Evolutionary conservation across 495 filamentous ascomycete species (phyloP), one percentile per base, ranked within the genome.

Genomic region (Immersiella caudata): DNA sequence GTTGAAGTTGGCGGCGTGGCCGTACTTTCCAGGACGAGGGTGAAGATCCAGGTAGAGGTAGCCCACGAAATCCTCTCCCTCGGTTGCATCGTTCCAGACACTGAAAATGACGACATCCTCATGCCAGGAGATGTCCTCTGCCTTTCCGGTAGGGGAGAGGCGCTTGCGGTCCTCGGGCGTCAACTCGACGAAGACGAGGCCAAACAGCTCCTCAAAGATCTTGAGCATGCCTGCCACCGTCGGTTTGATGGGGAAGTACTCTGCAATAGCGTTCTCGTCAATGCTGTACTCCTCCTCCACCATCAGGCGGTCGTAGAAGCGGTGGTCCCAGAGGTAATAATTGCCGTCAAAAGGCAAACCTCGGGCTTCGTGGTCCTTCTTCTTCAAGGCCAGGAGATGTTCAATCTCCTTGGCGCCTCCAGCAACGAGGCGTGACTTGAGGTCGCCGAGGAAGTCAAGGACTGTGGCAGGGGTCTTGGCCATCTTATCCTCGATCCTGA

Each of bases 401-500:
- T 87, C 79, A 60, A 89, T 87, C 78, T 99, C 95, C 75, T 90
- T 87, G 71, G 82, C 76, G 18, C 94, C 95, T 25, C 93, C 94
- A 18, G 90, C 84, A 1, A 88, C 85, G 59, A 99, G 81, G 52
- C 91, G 86, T 12, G 79, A 78, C 65, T 92, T 88, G 70, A 99
- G 81, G 77, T 96, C 94, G 7, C 84, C 87, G 21, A 99, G 78
- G 78, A 99, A 97, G 62, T 87, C 86, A 71, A 93, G 81, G 0
- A 99, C 96, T 0, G 90, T 93, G 79, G 92, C 87, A 0, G 93
- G 88, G 0, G 88, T 90, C 84, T 98, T 97, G 64, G 93, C 93
- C 96, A 99, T 99, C 86, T 97, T 97, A 67, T 95, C 91, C 77
- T 97, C 94, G 55, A 99, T 91, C 35, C 87, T 85, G 83, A 97